Evolutionary conservation across 2,329 filamentous ascomycete genomes (phyloP).

Genomic region (Botrytis elliptica): DNA sequence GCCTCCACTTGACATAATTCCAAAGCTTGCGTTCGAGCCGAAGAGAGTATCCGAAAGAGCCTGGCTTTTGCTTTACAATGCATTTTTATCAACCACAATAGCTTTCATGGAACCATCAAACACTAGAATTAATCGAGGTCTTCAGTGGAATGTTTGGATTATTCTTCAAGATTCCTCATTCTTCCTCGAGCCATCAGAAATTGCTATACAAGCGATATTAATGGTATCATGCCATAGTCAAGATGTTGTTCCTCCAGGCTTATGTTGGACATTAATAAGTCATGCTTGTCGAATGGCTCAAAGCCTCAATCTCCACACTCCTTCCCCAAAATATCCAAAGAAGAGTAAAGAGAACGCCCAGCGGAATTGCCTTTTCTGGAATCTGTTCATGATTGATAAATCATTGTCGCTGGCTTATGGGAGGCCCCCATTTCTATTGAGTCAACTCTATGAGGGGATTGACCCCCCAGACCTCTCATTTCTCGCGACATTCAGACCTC

Average conservation of each 20-base stretch:
- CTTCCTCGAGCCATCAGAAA: conserved; percentile 24
- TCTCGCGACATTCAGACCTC: conserved; percentile 18
- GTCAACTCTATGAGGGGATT: conserved; percentile 23
- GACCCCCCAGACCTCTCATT: conserved; percentile 18
- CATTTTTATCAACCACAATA: conserved; percentile 19
- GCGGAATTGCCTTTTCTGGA: conserved; percentile 26
- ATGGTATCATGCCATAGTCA: conserved; percentile 23
- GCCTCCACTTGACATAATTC: conserved; percentile 20
- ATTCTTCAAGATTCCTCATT: conserved; percentile 25
- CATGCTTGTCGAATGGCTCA: conserved; percentile 28
- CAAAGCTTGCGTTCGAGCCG: conserved; percentile 26
- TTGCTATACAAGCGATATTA: conserved; percentile 25
- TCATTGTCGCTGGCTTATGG: conserved; percentile 25
- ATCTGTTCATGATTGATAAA: conserved; percentile 26
- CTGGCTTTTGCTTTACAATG: conserved; percentile 26
- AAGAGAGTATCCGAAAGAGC: conserved; percentile 22
- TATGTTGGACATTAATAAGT: conserved; percentile 25
- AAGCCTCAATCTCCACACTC: conserved; percentile 22
- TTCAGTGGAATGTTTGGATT: conserved; percentile 27
- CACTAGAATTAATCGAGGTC: conserved; percentile 17
- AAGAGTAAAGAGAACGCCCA: conserved; percentile 16
- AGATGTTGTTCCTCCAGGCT: conserved; percentile 24
- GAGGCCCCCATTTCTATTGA: conserved; percentile 20
- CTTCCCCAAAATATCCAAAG: conserved; percentile 4
- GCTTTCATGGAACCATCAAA: conserved; percentile 19